Base-by-base conservation (phyloP, 805 yeast species). In the Babjeviella inositovora region DNA sequence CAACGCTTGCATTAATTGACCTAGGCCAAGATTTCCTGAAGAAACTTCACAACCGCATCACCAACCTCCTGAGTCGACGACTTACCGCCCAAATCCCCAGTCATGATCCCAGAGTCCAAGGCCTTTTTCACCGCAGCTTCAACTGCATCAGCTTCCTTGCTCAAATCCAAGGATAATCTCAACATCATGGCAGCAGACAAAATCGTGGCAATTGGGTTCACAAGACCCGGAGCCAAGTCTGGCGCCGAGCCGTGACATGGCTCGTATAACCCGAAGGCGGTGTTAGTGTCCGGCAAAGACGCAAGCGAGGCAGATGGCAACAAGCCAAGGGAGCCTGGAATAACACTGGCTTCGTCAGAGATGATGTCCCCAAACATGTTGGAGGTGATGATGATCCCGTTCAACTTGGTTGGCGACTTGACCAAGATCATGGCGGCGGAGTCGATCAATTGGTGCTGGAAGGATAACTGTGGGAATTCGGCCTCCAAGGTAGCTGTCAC, bases 221-320 rank as follows among this genome's bases (percentile, higher is more conserved):
- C 98, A 55, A 80, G 76, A 47, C 82, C 81, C 29, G 54, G 58
- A 24, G 74, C 72, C 44, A 87, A 69, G 50, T 87, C 98, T 24
- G 98, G 98, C 17, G 98, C 98, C 22, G 95, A 76, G 22, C 98
- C 98, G 48, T 87, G 98, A 45, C 96, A 87, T 35, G 98, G 97
- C 57, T 90, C 98, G 48, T 90, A 90, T 33, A 90, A 61, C 28
- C 98, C 98, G 45, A 90, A 85, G 1, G 97, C 97, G 23, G 65
- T 58, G 62, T 85, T 85, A 18, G 87, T 70, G 51, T 87, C 95
- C 25, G 98, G 98, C 44, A 90, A 63, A n/a, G 96, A 82, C 4
- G 96, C 90, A 43, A 90, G 67, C 11, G 97, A 87, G 3, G 98
- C 92, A 27, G 95, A 81, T 23, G 98, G 98, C 34, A 90, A 65